These are phyloP conservation scores for Cephaloascus albidus DNA, from an alignment of 805 yeast genomes.

Conservation along the genomic window DNA sequence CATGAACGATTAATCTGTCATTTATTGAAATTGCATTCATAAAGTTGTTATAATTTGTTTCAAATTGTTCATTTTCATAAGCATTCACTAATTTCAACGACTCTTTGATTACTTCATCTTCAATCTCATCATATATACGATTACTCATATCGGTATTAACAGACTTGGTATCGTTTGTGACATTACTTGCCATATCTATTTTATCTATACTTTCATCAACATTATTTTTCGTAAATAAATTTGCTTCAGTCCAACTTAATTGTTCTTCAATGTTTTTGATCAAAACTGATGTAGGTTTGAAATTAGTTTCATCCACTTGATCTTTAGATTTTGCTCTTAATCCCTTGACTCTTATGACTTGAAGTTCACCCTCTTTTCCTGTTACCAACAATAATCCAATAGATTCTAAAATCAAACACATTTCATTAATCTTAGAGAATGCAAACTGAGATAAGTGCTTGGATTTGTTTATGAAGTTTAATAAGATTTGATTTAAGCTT, in stretches of 20 bases:
- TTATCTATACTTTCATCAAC: slow-evolving; percentile 1
- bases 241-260: slow-evolving; percentile 38
- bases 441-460: slow-evolving; percentile 29
- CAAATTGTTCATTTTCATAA: slow-evolving; percentile 1
- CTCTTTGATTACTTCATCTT: slow-evolving; percentile 1
- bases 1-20: slow-evolving; percentile 15
- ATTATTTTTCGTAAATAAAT: slow-evolving; percentile 6
- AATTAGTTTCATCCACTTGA: slow-evolving; percentile 18
- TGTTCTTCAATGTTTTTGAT: slow-evolving; percentile 25
- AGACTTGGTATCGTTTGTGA: background rate
- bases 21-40: background rate
- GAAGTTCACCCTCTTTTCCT: slow-evolving; percentile 26
- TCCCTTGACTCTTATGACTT: slow-evolving; percentile 75
- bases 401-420: slow-evolving; percentile 55
- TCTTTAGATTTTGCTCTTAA: slow-evolving; percentile 38
- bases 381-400: slow-evolving; percentile 65
- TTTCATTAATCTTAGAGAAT: slow-evolving; percentile 30
- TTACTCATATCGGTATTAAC: background rate
- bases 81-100: slow-evolving; percentile 1
- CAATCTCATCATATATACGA: background rate
- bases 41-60: background rate
- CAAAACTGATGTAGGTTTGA: slow-evolving; percentile 28
- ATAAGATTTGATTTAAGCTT: background rate
- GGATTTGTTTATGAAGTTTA: slow-evolving; percentile 11
- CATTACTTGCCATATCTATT: background rate